Percentiles rank a stretch among this genome's conserved stretches.
phyloP scores from a whole-genome alignment of 139 green algal species.

The Yamagishiella unicocca region DNA sequence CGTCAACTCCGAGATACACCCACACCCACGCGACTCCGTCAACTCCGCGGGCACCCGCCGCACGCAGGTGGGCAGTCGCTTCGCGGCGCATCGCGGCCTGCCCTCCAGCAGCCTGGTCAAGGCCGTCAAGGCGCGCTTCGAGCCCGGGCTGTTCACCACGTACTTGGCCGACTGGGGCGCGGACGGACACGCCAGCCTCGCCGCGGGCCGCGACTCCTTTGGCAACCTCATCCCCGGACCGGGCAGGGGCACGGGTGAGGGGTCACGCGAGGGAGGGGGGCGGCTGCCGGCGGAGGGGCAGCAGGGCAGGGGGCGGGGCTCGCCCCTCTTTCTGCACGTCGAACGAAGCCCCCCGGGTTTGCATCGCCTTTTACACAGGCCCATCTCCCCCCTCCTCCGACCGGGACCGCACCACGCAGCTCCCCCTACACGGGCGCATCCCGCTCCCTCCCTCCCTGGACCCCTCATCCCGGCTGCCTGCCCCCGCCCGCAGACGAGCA shows the following conservation, averaged over 20 bases:
- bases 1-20: too few relatives aligned
- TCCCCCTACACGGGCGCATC: too few relatives aligned
- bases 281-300: neutral
- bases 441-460: neutral
- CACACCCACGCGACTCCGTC: too few relatives aligned
- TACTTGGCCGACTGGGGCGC: conserved; percentile 18
- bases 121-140: conserved; percentile 41
- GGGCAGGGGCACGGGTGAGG: conserved; percentile 21
- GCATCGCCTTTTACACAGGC: too few relatives aligned
- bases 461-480: too few relatives aligned
- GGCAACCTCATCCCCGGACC: neutral
- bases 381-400: too few relatives aligned
- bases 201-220: neutral
- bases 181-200: too few relatives aligned
- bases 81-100: neutral
- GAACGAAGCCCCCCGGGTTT: too few relatives aligned
- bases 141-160: conserved; percentile 24
- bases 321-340: too few relatives aligned
- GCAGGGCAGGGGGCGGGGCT: too few relatives aligned
- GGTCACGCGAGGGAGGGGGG: neutral
- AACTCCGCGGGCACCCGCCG: too few relatives aligned
- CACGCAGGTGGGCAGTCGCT: conserved; percentile 10
- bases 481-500: neutral
- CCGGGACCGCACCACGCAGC: too few relatives aligned
- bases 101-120: neutral